Conservation (phyloP, 2,329 filamentous ascomycete species). For the Xylaria sp. region DNA sequence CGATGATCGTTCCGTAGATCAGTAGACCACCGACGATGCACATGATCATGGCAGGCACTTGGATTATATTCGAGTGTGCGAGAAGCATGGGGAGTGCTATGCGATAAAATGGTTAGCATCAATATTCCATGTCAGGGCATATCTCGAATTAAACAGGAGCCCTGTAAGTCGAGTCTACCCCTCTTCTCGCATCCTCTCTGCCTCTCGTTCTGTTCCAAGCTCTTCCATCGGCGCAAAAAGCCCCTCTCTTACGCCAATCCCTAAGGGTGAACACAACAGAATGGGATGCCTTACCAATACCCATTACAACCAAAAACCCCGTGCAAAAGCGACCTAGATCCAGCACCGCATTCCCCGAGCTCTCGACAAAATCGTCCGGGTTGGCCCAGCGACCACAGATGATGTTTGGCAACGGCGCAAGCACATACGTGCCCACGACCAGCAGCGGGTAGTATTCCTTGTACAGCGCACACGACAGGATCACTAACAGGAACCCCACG, state of each 20-base stretch:
- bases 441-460: constrained; percentile 91
- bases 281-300: constrained; percentile 66
- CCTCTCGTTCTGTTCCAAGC: neutral
- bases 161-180: neutral
- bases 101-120: constrained; percentile 5
- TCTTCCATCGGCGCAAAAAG: neutral
- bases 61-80: constrained; percentile 79
- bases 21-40: constrained; percentile 84
- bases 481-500: constrained; percentile 97
- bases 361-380: constrained; percentile 92
- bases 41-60: constrained; percentile 86
- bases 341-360: constrained; percentile 73
- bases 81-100: constrained; percentile 84
- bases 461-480: constrained; percentile 93
- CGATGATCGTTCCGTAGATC: constrained; percentile 98
- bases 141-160: neutral
- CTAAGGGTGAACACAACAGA: neutral
- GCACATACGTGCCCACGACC: constrained; percentile 90
- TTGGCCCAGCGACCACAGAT: constrained; percentile 83
- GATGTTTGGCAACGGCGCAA: constrained; percentile 95
- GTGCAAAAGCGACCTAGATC: constrained; percentile 93
- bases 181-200: neutral
- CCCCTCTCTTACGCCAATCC: neutral
- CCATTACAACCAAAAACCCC: constrained; percentile 95
- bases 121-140: neutral